Base-by-base conservation (phyloP, 2,329 filamentous ascomycete genomes). In the Colletotrichum agaves region DNA sequence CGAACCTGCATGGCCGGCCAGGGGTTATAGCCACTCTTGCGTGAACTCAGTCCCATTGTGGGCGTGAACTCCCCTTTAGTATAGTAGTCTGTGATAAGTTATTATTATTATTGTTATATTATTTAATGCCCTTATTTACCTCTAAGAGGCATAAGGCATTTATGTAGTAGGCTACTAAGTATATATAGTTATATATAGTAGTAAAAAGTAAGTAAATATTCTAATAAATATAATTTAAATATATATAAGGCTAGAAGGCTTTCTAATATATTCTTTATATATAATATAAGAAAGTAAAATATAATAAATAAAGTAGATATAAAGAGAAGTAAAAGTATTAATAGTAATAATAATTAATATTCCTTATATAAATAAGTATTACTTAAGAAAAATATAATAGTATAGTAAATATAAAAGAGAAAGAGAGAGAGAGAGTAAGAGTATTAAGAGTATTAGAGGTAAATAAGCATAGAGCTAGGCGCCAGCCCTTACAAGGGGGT, bases 11-110 rank as follows among this genome's bases (percentile, higher is more conserved):
- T 56, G 12, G 52, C 52, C 35, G 35, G 17, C 19, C 35, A 56
- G 33, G 35, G 35, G 35, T 56, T 37, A 39, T 55, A 39, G 50
- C 31, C 50, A 55, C 31, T 55, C 50, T 37, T 39, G 17, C 33
- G 50, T 39, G 13, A 31, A 55, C 50, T 55, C 8, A 10, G 50
- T 55, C 11, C 6, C 8, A 50, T 50, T 31, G 47, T 8, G 47
- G 47, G 47, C 23, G 13, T 31, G 47, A 33, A 31, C 47, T 31
- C 23, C 50, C 19, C 31, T n/a, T 31, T 53, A 3, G 13, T 4
- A 53, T 53, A 31, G 31, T 53, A n/a, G 17, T n/a, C n/a, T n/a
- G n/a, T n/a, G n/a, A n/a, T n/a, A n/a, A n/a, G n/a, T n/a, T n/a
- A n/a, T n/a, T n/a, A n/a, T n/a, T n/a, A n/a, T n/a, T n/a, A n/a